Base-by-base conservation (phyloP, 345 rosid genomes). In the Salix purpurea region DNA sequence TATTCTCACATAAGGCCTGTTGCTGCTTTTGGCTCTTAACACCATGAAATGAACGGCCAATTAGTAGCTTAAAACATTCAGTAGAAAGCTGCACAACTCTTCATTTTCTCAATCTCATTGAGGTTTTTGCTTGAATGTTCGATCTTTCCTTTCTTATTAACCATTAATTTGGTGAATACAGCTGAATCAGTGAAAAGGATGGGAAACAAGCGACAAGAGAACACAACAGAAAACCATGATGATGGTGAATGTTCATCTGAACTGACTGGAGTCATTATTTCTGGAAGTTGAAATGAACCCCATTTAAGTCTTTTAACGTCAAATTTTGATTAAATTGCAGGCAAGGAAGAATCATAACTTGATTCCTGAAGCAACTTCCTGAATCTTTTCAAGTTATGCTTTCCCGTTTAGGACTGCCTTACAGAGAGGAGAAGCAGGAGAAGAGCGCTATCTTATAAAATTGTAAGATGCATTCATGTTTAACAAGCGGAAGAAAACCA, bases 151-250 rank as follows among this genome's bases (percentile, higher is more conserved):
- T 67, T 56, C 69, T 54, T 75, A 14, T 77, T 74, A 40, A 71
- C 74, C 3, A 3, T 75, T 61, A 34, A 46, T 62, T 46, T 50
- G 78, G 67, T 77, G 70, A 52, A 79, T 44, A 71, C 90, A 94
- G 96, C 92, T 83, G 89, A 87, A 79, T 74, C 90, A 69, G 82
- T 84, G 39, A 87, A 89, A 67, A 83, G 86, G 79, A 85, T 72
- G 32, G 83, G 77, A n/a, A 94, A 89, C 77, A 90, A 84, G 79
- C 83, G 83, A 39, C 80, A 71, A 46, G 83, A 76, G 64, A 74
- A 42, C 24, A 36, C 76, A 6, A 50, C 65, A 5, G 61, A n/a
- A 70, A 80, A 78, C 44, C 79, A 78, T 7, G 70, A 64, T 34
- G 82, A 82, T 4, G 90, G 97, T 93, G 71, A 78, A 58, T 48